phyloP scores from a whole-genome alignment of 139 green algal species.

The Ettlia oleoabundans region DNA sequence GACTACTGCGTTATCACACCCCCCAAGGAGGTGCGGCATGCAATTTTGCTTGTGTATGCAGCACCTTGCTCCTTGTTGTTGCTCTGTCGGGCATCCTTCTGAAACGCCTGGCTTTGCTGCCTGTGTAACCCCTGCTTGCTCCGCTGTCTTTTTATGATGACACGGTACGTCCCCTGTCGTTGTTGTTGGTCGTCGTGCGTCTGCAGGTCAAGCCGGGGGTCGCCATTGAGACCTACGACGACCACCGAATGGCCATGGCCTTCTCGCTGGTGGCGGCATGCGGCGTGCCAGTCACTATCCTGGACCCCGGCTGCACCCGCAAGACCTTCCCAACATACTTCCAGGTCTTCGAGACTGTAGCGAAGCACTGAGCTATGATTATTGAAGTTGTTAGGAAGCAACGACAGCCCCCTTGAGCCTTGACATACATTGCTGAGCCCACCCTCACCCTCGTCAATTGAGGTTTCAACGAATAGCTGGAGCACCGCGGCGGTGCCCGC shows the following conservation, averaged over 20 bases:
- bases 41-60: too few species aligned
- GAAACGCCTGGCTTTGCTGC: background rate
- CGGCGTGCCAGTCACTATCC: slow-evolving; percentile 75
- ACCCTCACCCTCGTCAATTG: too few species aligned
- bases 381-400: background rate
- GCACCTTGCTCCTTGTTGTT: too few species aligned
- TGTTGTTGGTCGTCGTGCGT: background rate
- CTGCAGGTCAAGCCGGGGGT: slow-evolving; percentile 1
- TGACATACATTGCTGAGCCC: too few species aligned
- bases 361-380: slow-evolving; percentile 13
- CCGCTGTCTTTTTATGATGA: background rate
- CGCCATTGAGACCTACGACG: slow-evolving; percentile 76
- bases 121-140: background rate
- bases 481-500: too few species aligned
- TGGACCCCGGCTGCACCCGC: slow-evolving; percentile 89
- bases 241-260: slow-evolving; percentile 97
- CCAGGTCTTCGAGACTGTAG: slow-evolving; percentile 18
- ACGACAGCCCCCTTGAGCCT: too few species aligned
- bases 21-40: slow-evolving; percentile 52
- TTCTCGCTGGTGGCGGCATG: slow-evolving; percentile 85
- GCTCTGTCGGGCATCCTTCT: too few species aligned
- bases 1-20: slow-evolving; percentile 98
- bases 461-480: too few species aligned
- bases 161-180: background rate
- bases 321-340: slow-evolving; percentile 98